phyloP scores from a whole-genome alignment of 495 filamentous ascomycete species.

The Talaromyces proteolyticus region DNA sequence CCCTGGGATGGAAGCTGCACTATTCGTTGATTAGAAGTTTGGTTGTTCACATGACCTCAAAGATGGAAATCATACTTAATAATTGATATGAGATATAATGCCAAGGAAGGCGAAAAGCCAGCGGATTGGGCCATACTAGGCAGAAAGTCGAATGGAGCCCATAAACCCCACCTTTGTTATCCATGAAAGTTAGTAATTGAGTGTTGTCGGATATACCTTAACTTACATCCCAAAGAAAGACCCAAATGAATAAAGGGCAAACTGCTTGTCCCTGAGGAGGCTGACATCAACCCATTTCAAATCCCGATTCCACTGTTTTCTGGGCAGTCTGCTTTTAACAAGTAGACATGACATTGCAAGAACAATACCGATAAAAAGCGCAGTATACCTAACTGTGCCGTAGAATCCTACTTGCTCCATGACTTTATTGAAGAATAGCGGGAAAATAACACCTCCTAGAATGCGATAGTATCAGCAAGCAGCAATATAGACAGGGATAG shows the following conservation, averaged over 20 bases:
- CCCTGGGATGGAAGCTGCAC: slow-evolving; percentile 31
- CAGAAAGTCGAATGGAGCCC: slow-evolving; percentile 25
- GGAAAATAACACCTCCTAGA: slow-evolving; percentile 33
- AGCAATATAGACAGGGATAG: no score
- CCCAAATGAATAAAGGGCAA: slow-evolving; percentile 22
- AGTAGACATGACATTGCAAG: slow-evolving; percentile 14
- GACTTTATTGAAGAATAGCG: slow-evolving; percentile 19
- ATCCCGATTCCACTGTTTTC: slow-evolving; percentile 19
- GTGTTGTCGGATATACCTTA: background rate
- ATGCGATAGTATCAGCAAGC: no score
- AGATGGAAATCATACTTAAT: slow-evolving; percentile 12
- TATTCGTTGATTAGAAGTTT: slow-evolving; percentile 17
- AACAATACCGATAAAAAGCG: slow-evolving; percentile 23
- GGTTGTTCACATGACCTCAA: background rate
- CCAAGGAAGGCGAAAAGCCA: slow-evolving; percentile 16
- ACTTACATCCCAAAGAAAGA: slow-evolving; percentile 18
- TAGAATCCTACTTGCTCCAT: slow-evolving; percentile 15
- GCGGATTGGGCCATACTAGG: slow-evolving; percentile 14
- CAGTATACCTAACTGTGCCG: slow-evolving; percentile 19
- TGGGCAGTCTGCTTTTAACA: slow-evolving; percentile 17
- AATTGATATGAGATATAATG: slow-evolving; percentile 26
- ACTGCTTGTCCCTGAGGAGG: slow-evolving; percentile 20
- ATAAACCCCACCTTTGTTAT: slow-evolving; percentile 20
- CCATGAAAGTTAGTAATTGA: background rate
- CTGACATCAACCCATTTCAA: slow-evolving; percentile 22